Evolutionary conservation across 495 filamentous ascomycete genomes (phyloP), one percentile per base, ranked within the genome.

Genomic region (Annulohypoxylon stygium): DNA sequence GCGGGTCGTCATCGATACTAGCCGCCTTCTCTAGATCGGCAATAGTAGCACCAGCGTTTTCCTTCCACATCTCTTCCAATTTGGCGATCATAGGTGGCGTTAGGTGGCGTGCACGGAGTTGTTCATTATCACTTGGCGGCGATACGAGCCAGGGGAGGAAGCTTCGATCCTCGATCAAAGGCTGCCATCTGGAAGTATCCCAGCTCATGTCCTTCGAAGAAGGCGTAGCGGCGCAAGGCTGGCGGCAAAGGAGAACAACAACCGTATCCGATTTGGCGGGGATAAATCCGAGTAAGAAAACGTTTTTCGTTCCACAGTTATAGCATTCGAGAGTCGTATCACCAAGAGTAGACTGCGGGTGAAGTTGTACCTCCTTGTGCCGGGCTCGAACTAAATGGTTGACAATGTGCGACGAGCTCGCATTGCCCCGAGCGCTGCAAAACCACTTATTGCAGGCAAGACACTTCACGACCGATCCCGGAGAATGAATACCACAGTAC

Each of bases 161-260:
- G 7, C 94, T 95, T 33, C 96, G 93, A 75, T 99, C 96, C 78
- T 98, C 95, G 68, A 99, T 98, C 41, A 99, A 85, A 2, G 96
- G 96, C 75, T 98, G 95, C 96, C 96, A 99, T 72, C 94, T 90
- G 7, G 97, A 97, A 12, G 94, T 95, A 82, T 99, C 96, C 96
- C 96, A 99, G 79, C 95, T 98, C 96, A 99, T 99, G 77, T 98
- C 96, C 83, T 99, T 99, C n/a, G 93, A 94, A 10, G 95, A 97
- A 4, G 93, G 92, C 85, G 92, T 94, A 36, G 97, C 89, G 43
- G 94, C 96, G 82, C 96, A 99, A 51, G 96, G 96, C 79, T 98
- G 96, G 34, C 96, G 93, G 81, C 96, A 99, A 8, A 99, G 87
- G 45, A 99, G 88, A 16, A 99, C 96, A 20, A 99, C 96, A 20